Conservation (phyloP, 768 basidiomycete species). For the Ephemerocybe angulata region DNA sequence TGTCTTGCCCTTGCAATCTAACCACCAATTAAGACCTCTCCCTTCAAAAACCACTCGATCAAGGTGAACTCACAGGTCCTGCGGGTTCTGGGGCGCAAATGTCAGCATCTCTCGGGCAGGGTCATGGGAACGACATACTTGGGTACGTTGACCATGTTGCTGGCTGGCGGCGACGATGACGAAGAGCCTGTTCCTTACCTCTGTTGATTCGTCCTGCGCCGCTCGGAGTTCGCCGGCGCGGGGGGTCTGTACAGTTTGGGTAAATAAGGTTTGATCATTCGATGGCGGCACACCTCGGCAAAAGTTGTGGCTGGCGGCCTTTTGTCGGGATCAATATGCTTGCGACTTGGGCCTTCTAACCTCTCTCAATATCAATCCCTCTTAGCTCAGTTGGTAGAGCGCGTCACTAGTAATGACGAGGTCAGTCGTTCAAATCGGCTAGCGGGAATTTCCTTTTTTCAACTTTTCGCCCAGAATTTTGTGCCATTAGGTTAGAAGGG, state of each 20-base stretch:
- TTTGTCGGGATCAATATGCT: neutral
- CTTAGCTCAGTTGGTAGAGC: slow-evolving; percentile 58
- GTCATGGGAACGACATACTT: slow-evolving; percentile 41
- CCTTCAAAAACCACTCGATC: neutral
- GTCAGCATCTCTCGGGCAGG: slow-evolving; percentile 10
- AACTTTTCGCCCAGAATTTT: neutral
- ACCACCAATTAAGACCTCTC: neutral
- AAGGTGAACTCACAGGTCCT: slow-evolving; percentile 77
- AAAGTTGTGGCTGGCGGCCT: too few relatives aligned
- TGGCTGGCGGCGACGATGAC: slow-evolving; percentile 40
- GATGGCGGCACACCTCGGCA: neutral
- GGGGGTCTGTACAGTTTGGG: slow-evolving; percentile 35
- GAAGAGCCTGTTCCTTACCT: slow-evolving; percentile 28
- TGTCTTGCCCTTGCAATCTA: slow-evolving; percentile 93
- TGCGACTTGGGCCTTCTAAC: neutral
- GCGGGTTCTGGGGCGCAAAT: slow-evolving; percentile 59
- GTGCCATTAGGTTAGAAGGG: too few relatives aligned
- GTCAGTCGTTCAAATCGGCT: slow-evolving; percentile 36
- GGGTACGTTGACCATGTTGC: slow-evolving; percentile 91
- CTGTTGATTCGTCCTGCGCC: slow-evolving; percentile 28
- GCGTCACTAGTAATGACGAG: slow-evolving; percentile 50
- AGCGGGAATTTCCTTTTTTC: slow-evolving; percentile 25
- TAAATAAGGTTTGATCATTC: slow-evolving; percentile 30
- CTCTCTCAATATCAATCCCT: slow-evolving; percentile 25
- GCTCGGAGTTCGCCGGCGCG: slow-evolving; percentile 33